A percentile compares a stretch with the other conserved stretches of the same genome.
These are phyloP conservation scores for Pseudogymnoascus sp. DNA, from an alignment of 2,329 filamentous ascomycete species.

Conservation along the genomic window DNA sequence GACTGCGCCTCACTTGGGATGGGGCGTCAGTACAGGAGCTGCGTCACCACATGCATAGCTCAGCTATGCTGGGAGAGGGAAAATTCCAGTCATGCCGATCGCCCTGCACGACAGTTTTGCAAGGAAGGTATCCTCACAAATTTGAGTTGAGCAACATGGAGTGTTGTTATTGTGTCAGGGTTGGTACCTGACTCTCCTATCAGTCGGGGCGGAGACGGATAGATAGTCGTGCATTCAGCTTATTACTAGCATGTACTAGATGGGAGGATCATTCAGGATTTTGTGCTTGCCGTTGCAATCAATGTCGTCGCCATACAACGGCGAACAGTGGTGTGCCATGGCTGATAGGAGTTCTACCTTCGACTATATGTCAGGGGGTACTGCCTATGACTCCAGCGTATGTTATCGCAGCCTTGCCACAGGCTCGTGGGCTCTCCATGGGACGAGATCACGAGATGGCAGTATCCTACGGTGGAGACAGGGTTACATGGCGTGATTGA, in stretches of 20 bases:
- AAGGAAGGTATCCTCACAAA: neutral
- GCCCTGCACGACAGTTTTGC: neutral
- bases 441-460: slow-evolving; percentile 3
- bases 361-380: neutral
- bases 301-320: neutral
- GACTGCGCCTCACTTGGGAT: slow-evolving; percentile 3
- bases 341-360: slow-evolving; percentile 2
- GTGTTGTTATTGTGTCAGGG: neutral
- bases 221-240: neutral
- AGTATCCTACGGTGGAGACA: neutral
- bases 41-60: neutral
- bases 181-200: neutral
- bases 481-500: neutral
- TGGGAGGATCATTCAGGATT: neutral
- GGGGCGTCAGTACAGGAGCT: neutral
- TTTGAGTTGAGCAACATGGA: neutral
- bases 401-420: neutral
- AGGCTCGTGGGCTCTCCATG: slow-evolving; percentile 2
- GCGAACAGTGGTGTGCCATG: neutral
- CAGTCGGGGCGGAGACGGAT: neutral
- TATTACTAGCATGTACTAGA: neutral
- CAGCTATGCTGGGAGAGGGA: slow-evolving; percentile 2
- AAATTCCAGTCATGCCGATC: slow-evolving; percentile 4
- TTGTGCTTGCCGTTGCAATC: neutral
- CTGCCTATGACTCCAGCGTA: neutral